Base-by-base conservation (phyloP, 1,139 yeast species). In the Geotrichum candidum region DNA sequence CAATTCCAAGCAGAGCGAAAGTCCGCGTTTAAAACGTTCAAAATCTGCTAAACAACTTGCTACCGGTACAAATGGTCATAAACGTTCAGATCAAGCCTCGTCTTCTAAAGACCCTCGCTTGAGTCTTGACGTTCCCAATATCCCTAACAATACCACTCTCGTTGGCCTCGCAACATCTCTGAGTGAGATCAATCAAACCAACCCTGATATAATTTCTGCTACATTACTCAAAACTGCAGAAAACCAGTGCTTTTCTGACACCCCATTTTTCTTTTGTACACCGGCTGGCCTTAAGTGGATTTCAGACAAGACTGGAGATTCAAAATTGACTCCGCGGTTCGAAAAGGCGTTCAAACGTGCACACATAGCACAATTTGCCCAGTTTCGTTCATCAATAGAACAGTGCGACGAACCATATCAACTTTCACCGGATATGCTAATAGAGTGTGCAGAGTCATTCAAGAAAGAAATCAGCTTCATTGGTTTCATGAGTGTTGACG, bases 251-350 rank as follows among this genome's bases (percentile, higher is more conserved):
- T 60, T 68, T 18, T 61, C 66, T 45, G 66, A 61, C 64, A 72
- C 79, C 0, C 70, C 78, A 0, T 73, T 80, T 55, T 74, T 81
- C 0, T 67, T 80, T 9, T 72, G 80, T 54, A 75, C 81, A 5
- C 70, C 74, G 2, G 64, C 67, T 35, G 83, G 84, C 6, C 59
- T 80, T 29, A 69, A 70, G 52, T 78, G 82, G 81, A 68, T 80
- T 18, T 69, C 73, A 9, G 72, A 68, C 15, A 72, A 70, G 56
- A 64, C 76, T n/a, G 74, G 76, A 31, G 74, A 76, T 59, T 54
- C 66, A 0, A 60, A 67, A 29, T 54, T 76, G 45, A 1, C 45
- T 5, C 18, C 45, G 10, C 6, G 45, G 45, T 38, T 38, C 10
- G 45, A 38, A 38, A 38, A 38, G n/a, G 6, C 45, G 18, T 38